Evolutionary conservation across 192 early-diverging fungal genomes (phyloP), one percentile per base, ranked within the genome.

Genomic region (Lunasporangiospora selenospora): DNA sequence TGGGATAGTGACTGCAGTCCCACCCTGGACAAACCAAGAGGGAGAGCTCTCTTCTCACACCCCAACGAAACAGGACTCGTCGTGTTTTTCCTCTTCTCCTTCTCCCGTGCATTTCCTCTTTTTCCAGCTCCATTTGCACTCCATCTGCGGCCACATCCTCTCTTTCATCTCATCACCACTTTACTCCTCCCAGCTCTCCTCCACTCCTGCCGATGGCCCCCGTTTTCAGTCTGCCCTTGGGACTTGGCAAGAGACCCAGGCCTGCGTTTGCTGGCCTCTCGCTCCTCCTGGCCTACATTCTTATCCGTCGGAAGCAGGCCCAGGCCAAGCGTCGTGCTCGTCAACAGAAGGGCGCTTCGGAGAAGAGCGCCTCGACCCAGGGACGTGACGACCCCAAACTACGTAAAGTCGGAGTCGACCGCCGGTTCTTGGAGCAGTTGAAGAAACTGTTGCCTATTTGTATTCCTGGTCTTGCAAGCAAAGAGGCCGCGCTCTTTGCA

Each of bases 401-500:
- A 7, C 64, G 67, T 11, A 77, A 65, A 24, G 78, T 85, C 21
- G 85, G 85, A 31, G 83, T 85, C 12, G 83, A 85, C 55, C 62
- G 76, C 13, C 75, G 77, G 32, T 88, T 88, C 65, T 31, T 86
- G 24, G 80, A 78, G 34, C 85, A 85, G 33, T 71, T 88, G 61
- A 78, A 78, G 48, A 79, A 76, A 42, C 27, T 88, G 21, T 59
- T 88, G 26, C 85, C 84, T 18, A 83, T 88, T 37, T 83, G 83
- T 43, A 81, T 88, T 57, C 86, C 86, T 24, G 78, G 85, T n/a
- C 13, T 77, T 3, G 69, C 75, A 6, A 77, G 80, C 27, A 85
- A 82, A 31, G 86, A 87, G 46, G 31, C 80, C 3, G 75, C 59
- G 8, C 33, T 87, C 12, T 54, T 87, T 8, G 50, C 65, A 21